Evolutionary conservation across 768 basidiomycete species (phyloP), one percentile per base, ranked within the genome.

Genomic region (Gloeopeniophorella convolvens): DNA sequence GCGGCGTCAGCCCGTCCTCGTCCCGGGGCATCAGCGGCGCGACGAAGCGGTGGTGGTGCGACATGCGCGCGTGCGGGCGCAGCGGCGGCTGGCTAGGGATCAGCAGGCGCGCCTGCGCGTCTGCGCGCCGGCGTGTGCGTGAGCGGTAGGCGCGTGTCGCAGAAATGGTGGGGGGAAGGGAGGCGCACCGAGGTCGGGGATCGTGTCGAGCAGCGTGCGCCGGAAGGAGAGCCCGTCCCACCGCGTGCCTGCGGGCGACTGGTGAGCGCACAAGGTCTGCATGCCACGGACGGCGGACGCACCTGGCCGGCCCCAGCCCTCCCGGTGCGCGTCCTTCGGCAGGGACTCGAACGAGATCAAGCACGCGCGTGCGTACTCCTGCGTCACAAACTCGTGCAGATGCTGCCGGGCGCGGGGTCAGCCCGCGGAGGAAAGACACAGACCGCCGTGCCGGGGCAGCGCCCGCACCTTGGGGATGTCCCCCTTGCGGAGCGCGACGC

Each of bases 251-350:
- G 63, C 16, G 49, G 6, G 35, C 36, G 18, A n/a, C n/a, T n/a
- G n/a, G n/a, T n/a, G 23, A 15, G 33, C 33, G 23, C 51, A 42
- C 40, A 42, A 16, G 23, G 44, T 34, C 26, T 36, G 49, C 13
- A 42, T 6, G 36, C 27, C 15, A 36, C 15, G 61, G 31, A 5
- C 13, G 36, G 10, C 5, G 28, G 15, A 28, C 72, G 33, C 59
- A 82, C 83, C 82, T 54, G 80, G 85, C 56, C 72, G 68, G 20
- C 88, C 86, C 86, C 87, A 89, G 11, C 88, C 88, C 35, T 79
- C 77, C 58, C 84, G 85, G 59, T 70, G 65, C 4, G 75, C 76
- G 46, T 78, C 76, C 64, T 77, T 79, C 18, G 88, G 87, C 54
- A 82, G 72, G 26, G 83, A 82, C 65, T 84, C 80, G 65, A 83